A percentile compares a stretch with the other conserved stretches of the same genome.
Conservation (phyloP, 768 basidiomycete species). For the Paxillus involutus region DNA sequence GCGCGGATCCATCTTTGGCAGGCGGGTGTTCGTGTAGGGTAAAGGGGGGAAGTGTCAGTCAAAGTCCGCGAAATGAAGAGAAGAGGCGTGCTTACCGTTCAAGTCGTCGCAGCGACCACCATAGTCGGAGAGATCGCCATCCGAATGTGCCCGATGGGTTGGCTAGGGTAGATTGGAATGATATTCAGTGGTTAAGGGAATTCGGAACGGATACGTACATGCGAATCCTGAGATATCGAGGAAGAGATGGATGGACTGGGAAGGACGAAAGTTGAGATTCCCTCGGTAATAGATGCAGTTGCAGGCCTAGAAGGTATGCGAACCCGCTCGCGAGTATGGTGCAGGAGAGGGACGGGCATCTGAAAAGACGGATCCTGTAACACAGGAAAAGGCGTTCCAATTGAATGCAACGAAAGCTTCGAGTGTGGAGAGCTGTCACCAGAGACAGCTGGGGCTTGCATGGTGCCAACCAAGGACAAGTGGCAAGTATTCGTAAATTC, state of each 20-base stretch:
- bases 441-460: constrained; percentile 14
- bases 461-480: constrained; percentile 5
- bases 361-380: constrained; percentile 24
- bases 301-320: constrained; percentile 37
- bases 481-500: neutral
- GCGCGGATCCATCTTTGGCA: constrained; percentile 13
- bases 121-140: constrained; percentile 12
- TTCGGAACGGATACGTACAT: constrained; percentile 6
- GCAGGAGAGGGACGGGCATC: constrained; percentile 36
- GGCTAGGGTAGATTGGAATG: constrained; percentile 4
- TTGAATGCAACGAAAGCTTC: constrained; percentile 11
- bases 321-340: constrained; percentile 24
- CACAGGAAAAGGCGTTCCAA: constrained; percentile 24
- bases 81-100: constrained; percentile 21
- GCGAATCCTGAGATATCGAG: constrained; percentile 1
- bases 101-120: constrained; percentile 9
- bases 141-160: constrained; percentile 2
- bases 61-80: constrained; percentile 1
- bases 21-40: constrained; percentile 8
- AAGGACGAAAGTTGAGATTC: constrained; percentile 39
- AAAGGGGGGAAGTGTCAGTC: constrained; percentile 13
- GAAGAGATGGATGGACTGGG: constrained; percentile 27
- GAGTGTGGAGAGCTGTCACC: neutral
- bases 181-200: neutral
- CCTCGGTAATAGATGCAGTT: constrained; percentile 46